These are phyloP conservation scores for Neurospora terricola DNA, from an alignment of 495 filamentous ascomycete species.

Conservation along the genomic window DNA sequence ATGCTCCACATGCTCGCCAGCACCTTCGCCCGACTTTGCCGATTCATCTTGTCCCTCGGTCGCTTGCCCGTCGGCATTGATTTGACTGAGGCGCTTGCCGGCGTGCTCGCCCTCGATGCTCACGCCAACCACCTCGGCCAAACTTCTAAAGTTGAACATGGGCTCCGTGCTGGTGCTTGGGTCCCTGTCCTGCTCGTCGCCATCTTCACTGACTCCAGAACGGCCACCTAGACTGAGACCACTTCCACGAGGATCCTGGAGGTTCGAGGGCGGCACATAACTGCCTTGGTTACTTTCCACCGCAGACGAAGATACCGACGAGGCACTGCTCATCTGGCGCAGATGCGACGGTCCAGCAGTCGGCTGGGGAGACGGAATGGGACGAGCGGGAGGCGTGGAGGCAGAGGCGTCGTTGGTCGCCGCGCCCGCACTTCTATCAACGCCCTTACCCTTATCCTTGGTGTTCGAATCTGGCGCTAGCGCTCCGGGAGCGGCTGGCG, in stretches of 20 bases:
- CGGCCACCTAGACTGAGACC: constrained; percentile 28
- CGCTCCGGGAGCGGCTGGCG: constrained; percentile 9
- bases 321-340: constrained; percentile 72
- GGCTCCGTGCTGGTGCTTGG: constrained; percentile 55
- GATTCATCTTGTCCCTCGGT: constrained; percentile 1
- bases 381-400: constrained; percentile 16
- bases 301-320: constrained; percentile 67
- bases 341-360: constrained; percentile 54
- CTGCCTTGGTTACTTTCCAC: constrained; percentile 53
- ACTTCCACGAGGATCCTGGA: constrained; percentile 39
- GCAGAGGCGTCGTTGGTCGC: constrained; percentile 10
- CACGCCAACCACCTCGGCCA: constrained; percentile 72
- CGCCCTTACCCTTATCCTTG: constrained; percentile 70
- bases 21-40: not conserved
- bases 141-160: constrained; percentile 85
- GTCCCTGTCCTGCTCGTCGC: constrained; percentile 30
- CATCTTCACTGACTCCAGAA: constrained; percentile 26
- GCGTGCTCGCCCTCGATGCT: constrained; percentile 33
- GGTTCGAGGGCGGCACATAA: constrained; percentile 30
- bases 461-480: constrained; percentile 10
- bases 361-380: constrained; percentile 30
- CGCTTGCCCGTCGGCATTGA: constrained; percentile 12
- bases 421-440: constrained; percentile 44
- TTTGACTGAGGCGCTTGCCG: constrained; percentile 17
- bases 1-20: constrained; percentile 2